Conservation (phyloP, 352 stramenopile species). For the Nothophytophthora sp. region DNA sequence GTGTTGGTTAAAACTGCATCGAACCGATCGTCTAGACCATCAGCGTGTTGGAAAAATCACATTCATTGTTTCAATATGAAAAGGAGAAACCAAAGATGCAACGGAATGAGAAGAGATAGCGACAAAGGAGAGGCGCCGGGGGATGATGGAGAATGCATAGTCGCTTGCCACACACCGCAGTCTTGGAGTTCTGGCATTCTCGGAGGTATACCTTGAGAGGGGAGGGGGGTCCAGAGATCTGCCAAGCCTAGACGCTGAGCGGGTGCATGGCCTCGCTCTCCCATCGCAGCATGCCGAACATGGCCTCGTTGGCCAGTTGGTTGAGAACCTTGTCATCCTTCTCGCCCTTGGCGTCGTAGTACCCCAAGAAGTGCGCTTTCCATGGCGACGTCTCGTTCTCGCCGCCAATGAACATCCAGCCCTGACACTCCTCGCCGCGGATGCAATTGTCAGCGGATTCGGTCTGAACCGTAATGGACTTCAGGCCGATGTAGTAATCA, state of each 20-base stretch:
- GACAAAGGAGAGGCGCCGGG: too few species aligned
- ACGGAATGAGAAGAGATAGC: too few species aligned
- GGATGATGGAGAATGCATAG: too few species aligned
- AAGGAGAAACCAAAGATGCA: too few species aligned
- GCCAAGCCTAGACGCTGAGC: conserved; percentile 53
- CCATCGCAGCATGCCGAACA: conserved; percentile 87
- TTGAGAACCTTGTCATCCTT: conserved; percentile 86
- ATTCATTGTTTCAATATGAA: too few species aligned
- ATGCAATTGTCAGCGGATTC: conserved; percentile 78
- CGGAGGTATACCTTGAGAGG: neutral
- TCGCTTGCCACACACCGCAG: too few species aligned
- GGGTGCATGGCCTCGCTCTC: conserved; percentile 86
- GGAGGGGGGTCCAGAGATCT: neutral
- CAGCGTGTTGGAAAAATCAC: too few species aligned
- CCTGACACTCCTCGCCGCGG: conserved; percentile 76
- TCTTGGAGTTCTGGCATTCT: too few species aligned
- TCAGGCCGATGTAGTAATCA: conserved; percentile 79
- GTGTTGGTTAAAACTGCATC: too few species aligned
- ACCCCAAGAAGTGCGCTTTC: conserved; percentile 82
- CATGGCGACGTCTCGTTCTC: conserved; percentile 64
- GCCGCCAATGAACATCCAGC: conserved; percentile 82
- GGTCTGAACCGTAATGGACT: conserved; percentile 73
- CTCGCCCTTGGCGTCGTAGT: conserved; percentile 85
- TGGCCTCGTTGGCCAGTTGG: conserved; percentile 81
- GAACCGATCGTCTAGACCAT: too few species aligned